Evolutionary conservation across 345 rosid genomes (phyloP).

Genomic region (Hibiscus trionum): DNA sequence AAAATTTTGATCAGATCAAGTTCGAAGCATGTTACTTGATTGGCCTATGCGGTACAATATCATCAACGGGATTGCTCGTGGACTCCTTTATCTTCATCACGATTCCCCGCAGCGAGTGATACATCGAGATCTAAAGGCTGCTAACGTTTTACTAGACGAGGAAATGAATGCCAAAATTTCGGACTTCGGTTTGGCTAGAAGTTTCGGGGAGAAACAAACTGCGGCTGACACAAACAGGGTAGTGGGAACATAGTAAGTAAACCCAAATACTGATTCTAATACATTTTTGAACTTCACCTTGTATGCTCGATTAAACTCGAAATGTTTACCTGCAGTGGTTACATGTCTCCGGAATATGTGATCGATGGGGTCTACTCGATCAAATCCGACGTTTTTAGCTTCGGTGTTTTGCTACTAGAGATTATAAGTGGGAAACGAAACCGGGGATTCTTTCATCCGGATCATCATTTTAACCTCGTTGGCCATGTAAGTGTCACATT

Average conservation of each 20-base stretch:
- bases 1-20: constrained; percentile 9
- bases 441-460: constrained; percentile 27
- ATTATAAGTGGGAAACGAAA: constrained; percentile 34
- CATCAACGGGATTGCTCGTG: constrained; percentile 29
- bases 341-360: constrained; percentile 51
- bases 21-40: constrained; percentile 12
- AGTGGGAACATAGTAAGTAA: constrained; percentile 50
- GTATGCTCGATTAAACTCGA: background rate
- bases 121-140: constrained; percentile 36
- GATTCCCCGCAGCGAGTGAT: constrained; percentile 30
- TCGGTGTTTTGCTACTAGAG: constrained; percentile 42
- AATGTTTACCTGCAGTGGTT: constrained; percentile 26
- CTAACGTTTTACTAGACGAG: constrained; percentile 33
- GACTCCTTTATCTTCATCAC: constrained; percentile 32
- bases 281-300: background rate
- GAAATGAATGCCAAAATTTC: constrained; percentile 44
- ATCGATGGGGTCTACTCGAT: constrained; percentile 38
- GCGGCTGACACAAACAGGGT: constrained; percentile 33
- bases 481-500: constrained; percentile 27
- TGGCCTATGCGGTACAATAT: constrained; percentile 26
- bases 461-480: constrained; percentile 29
- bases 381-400: constrained; percentile 42
- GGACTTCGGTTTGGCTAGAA: constrained; percentile 37
- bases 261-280: background rate
- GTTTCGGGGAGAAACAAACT: constrained; percentile 29